A percentile compares a stretch with the other conserved stretches of the same genome.
Evolutionary conservation across 2,329 filamentous ascomycete genomes (phyloP).

Genomic region (Pochonia chlamydosporia): DNA sequence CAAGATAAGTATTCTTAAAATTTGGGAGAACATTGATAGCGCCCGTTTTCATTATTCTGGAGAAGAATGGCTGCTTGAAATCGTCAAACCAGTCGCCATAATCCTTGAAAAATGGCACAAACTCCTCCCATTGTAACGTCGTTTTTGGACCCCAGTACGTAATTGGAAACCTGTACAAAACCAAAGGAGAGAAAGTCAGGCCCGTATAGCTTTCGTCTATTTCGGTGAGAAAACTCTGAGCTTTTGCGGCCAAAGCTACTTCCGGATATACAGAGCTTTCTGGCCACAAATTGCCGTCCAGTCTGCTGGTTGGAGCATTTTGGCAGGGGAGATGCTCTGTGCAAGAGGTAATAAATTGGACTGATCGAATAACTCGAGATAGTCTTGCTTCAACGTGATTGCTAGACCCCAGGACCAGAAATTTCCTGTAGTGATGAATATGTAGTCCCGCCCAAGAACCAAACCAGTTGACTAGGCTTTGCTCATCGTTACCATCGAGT

Average conservation of each 20-base stretch:
- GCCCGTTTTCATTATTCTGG: not conserved
- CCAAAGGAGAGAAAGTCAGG: conserved; percentile 14
- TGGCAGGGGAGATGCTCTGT: not conserved
- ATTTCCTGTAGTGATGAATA: conserved; percentile 46
- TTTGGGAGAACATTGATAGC: not conserved
- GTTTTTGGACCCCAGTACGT: conserved; percentile 29
- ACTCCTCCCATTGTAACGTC: conserved; percentile 17
- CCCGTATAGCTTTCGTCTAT: not conserved
- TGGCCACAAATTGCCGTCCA: not conserved
- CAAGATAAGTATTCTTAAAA: conserved; percentile 20
- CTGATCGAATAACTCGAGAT: conserved; percentile 15
- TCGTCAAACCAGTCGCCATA: conserved; percentile 20
- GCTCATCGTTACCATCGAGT: conserved; percentile 55
- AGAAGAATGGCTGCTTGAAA: conserved; percentile 9
- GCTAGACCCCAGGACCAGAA: conserved; percentile 48
- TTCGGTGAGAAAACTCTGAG: not conserved
- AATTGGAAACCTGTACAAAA: conserved; percentile 34
- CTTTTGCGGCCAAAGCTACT: not conserved
- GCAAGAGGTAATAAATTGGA: not conserved
- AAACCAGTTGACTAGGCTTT: conserved; percentile 59
- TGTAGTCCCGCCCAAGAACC: conserved; percentile 49
- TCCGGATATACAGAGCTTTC: not conserved
- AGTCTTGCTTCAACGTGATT: conserved; percentile 14
- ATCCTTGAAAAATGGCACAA: conserved; percentile 10
- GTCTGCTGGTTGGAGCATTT: not conserved